These are phyloP conservation scores for Loxodes magnus DNA, from an alignment of 73 alveolate species.

Conservation along the genomic window DNA sequence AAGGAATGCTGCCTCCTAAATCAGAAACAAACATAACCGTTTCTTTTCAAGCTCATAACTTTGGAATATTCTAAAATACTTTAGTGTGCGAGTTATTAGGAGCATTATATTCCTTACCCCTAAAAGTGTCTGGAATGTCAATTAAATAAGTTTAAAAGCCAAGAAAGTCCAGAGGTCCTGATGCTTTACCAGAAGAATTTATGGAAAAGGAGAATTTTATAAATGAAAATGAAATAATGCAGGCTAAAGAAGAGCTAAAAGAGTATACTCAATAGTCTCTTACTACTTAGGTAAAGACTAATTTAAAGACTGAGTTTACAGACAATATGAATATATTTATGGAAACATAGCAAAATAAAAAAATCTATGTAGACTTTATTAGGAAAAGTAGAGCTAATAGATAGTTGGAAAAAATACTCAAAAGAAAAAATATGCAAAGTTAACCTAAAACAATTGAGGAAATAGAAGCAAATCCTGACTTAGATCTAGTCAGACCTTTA, in stretches of 20 bases:
- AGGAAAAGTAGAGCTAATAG: slow-evolving; percentile 43
- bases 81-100: slow-evolving; percentile 64
- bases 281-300: slow-evolving; percentile 14
- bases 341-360: slow-evolving; percentile 23
- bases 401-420: slow-evolving; percentile 39
- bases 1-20: slow-evolving; percentile 73
- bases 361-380: slow-evolving; percentile 50
- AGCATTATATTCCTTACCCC: slow-evolving; percentile 79
- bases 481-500: slow-evolving; percentile 38
- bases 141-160: slow-evolving; percentile 47
- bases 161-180: slow-evolving; percentile 60
- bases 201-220: slow-evolving; percentile 35
- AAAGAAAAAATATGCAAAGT: slow-evolving; percentile 28
- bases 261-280: no score
- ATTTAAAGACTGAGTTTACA: slow-evolving; percentile 38
- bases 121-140: slow-evolving; percentile 72
- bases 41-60: slow-evolving; percentile 87
- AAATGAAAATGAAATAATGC: slow-evolving; percentile 26
- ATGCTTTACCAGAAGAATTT: slow-evolving; percentile 63
- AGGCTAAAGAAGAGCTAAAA: no score
- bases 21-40: slow-evolving; percentile 75
- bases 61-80: slow-evolving; percentile 73
- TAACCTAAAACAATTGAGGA: slow-evolving; percentile 54
- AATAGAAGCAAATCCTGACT: slow-evolving; percentile 50
- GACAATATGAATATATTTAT: slow-evolving; percentile 54